Evolutionary conservation across 192 early-diverging fungal genomes (phyloP).

Genomic region (Chytriomyces confervae): DNA sequence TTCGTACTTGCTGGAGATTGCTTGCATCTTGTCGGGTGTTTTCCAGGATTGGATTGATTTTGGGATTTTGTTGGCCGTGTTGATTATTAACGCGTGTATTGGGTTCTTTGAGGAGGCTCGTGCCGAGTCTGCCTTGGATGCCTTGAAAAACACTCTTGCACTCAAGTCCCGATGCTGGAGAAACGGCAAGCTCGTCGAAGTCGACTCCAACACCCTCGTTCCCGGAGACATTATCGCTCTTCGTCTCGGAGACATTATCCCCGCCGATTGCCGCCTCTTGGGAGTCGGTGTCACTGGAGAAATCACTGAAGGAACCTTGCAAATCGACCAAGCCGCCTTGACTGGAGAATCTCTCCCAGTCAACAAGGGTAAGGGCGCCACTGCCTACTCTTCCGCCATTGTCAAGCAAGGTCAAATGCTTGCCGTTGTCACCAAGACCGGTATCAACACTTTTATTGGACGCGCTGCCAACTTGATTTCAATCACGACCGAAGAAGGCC

Average conservation of each 20-base stretch:
- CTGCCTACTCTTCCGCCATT: constrained; percentile 90
- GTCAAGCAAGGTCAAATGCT: constrained; percentile 96
- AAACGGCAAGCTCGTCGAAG: constrained; percentile 78
- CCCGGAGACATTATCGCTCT: constrained; percentile 92
- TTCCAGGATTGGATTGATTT: constrained; percentile 86
- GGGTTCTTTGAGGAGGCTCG: constrained; percentile 93
- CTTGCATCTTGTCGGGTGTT: constrained; percentile 82
- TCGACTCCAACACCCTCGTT: constrained; percentile 81
- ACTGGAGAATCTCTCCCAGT: constrained; percentile 95
- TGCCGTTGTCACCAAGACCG: constrained; percentile 92
- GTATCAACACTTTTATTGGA: constrained; percentile 91
- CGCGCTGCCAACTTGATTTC: constrained; percentile 92
- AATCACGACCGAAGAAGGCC: constrained; percentile 86
- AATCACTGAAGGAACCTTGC: constrained; percentile 75
- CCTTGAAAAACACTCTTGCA: constrained; percentile 91
- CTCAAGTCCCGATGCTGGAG: constrained; percentile 83
- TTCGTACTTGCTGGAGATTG: constrained; percentile 87
- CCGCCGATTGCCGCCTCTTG: constrained; percentile 87
- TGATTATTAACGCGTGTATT: constrained; percentile 88
- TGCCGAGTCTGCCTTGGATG: constrained; percentile 92
- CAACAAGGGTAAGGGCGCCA: constrained; percentile 80
- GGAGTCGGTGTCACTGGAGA: constrained; percentile 63
- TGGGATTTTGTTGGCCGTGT: constrained; percentile 84
- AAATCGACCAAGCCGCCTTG: constrained; percentile 91
- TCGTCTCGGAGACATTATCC: constrained; percentile 93